Conservation (phyloP, 306 rosid species). For the Pyrus betulifolia region DNA sequence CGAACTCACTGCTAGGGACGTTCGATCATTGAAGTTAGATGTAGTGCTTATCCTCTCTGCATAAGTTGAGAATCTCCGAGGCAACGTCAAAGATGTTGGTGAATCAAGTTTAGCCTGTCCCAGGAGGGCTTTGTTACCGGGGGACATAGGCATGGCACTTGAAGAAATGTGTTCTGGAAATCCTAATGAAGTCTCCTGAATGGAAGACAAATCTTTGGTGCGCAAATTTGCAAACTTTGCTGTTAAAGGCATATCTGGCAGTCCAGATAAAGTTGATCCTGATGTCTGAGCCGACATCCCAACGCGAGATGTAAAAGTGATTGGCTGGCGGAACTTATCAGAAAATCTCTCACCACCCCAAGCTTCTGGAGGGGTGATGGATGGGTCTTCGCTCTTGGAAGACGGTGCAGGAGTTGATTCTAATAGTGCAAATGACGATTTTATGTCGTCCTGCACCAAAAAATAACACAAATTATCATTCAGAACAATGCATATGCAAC, state of each 20-base stretch:
- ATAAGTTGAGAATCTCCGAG: conserved; percentile 76
- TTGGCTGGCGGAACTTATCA: conserved; percentile 64
- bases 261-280: conserved; percentile 56
- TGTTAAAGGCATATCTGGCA: conserved; percentile 61
- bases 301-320: conserved; percentile 62
- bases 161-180: conserved; percentile 47
- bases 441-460: conserved; percentile 60
- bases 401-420: conserved; percentile 70
- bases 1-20: conserved; percentile 57
- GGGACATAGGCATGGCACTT: conserved; percentile 43
- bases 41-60: conserved; percentile 90
- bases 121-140: conserved; percentile 45
- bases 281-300: conserved; percentile 61
- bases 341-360: conserved; percentile 96
- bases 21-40: conserved; percentile 57
- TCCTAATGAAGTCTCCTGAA: conserved; percentile 61
- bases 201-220: conserved; percentile 50
- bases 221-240: conserved; percentile 49
- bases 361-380: conserved; percentile 98
- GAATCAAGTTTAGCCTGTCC: conserved; percentile 66
- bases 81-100: conserved; percentile 41
- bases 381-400: conserved; percentile 68
- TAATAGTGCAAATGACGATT: conserved; percentile 47
- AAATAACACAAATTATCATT: not conserved
- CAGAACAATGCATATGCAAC: not conserved